Base-by-base conservation (phyloP, 306 rosid species). In the Castanopsis chinensis region DNA sequence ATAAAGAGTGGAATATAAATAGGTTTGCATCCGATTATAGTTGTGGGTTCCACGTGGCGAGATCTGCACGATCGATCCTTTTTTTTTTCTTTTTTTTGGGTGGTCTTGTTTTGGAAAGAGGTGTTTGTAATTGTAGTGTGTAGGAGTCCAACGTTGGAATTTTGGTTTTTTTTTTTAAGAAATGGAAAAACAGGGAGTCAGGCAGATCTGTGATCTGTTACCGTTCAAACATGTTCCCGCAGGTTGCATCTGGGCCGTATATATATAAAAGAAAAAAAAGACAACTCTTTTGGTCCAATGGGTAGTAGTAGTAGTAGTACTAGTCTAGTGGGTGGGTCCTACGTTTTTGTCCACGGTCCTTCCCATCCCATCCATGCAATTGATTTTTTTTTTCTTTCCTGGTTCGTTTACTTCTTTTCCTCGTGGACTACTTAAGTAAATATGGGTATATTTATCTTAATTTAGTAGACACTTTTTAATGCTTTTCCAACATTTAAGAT, bases 11-110 rank as follows among this genome's bases (percentile, higher is more conserved):
- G 97, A 92, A 95, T 92, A 95, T 95, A 95, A 95, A 95, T 95
- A 95, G 97, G 99, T 95, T 95, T 95, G 98, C 97, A 92, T 92
- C 97, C 95, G 92, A 87, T 89, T 87, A 79, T 77, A 78, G 72
- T 57, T 79, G 71, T 72, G 65, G 63, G 52, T 54, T 67, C 84
- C 93, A 92, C 97, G 92, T 90, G 98, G 81, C 95, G 68, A 74
- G 54, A 88, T 87, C 86, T 80, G 77, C 72, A 83, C 5, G 72
- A 63, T 59, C 80, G 45, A 86, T 82, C 28, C 70, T 70, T 21
- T 65, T 59, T 18, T 30, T 20, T 30, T 63, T 7, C 3, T 27
- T 18, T 27, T 5, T 4, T 30, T 27, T 5, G 0, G 12, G 17
- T 49, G 53, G 56, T 51, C 15, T 25, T 4, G 33, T 28, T 45